Base-by-base conservation (phyloP, 2,329 filamentous ascomycete genomes). In the Aureobasidium sp. region DNA sequence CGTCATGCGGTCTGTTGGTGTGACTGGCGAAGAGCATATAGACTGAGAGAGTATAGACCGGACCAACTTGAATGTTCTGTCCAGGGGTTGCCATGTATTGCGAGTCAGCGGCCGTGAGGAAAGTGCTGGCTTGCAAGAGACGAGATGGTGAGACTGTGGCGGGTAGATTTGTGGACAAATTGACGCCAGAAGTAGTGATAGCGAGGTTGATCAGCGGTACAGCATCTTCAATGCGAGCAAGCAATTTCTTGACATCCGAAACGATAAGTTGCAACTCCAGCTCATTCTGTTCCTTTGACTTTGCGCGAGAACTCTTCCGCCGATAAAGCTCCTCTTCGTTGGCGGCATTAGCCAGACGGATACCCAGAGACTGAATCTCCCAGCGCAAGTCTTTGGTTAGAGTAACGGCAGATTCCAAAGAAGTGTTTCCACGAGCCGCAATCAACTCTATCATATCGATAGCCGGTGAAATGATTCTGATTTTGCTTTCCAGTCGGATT, bases 11-110 rank as follows among this genome's bases (percentile, higher is more conserved):
- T 45, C 87, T 80, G 50, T 82, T 81, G 4, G 90, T 83, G 77
- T 98, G 94, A 2, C 94, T 92, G 2, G 91, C 85, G 73, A 98
- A 99, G 0, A 98, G 86, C 94, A 98, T 98, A 78, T 98, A 99
- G 71, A 98, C 82, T 0, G 95, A 97, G 10, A 98, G 78, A 0
- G 88, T 91, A 73, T 98, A 98, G 0, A 90, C 88, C 0, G 95
- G 94, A 0, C 96, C 96, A 67, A 98, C 92, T 74, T 98, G 94
- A 53, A 93, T 89, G 0, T 91, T 86, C 13, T 83, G 80, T 0
- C 81, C 85, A 8, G 90, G 87, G 47, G 88, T 84, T 69, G 89
- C 85, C 2, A 88, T 87, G 77, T 96, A 98, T 69, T 94, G 91
- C 0, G 90, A 91, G 77, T 99, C 96, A 3, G 94, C 94, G 51